These are phyloP conservation scores for Auricularia sp. DNA, from an alignment of 768 basidiomycete genomes.

Conservation along the genomic window DNA sequence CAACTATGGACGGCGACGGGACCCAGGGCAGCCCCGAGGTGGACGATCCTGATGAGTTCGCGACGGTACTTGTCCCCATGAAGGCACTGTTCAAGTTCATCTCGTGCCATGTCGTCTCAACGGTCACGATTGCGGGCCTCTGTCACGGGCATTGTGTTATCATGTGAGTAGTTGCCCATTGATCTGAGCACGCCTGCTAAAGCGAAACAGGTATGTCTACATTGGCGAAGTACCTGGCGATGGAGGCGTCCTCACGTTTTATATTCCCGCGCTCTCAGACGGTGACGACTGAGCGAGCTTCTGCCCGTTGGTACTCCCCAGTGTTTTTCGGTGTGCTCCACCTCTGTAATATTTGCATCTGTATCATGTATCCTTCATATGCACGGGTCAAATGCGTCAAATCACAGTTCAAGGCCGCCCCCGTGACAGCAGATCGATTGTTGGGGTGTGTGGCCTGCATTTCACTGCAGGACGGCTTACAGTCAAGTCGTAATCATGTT, in stretches of 20 bases:
- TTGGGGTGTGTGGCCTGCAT: too few relatives aligned
- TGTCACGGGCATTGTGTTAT: conserved; percentile 79
- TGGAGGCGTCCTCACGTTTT: conserved; percentile 81
- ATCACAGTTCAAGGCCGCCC: too few relatives aligned
- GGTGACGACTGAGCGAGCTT: conserved; percentile 23
- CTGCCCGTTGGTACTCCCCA: too few relatives aligned
- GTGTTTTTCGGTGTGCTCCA: too few relatives aligned
- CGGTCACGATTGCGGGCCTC: conserved; percentile 76
- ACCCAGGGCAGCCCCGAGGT: conserved; percentile 8
- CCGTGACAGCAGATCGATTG: too few relatives aligned
- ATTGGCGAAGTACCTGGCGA: conserved; percentile 71
- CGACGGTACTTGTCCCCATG: conserved; percentile 58
- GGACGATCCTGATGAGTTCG: conserved; percentile 42
- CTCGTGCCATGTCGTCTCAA: conserved; percentile 68
- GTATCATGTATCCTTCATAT: too few relatives aligned
- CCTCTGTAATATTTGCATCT: too few relatives aligned
- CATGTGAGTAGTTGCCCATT: conserved; percentile 24
- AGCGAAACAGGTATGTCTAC: conserved; percentile 50
- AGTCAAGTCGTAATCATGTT: too few relatives aligned
- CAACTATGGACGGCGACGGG: conserved; percentile 32
- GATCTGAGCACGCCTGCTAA: not conserved
- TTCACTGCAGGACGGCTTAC: too few relatives aligned
- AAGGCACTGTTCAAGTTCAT: conserved; percentile 75
- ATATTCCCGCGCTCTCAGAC: conserved; percentile 70
- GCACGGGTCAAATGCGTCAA: too few relatives aligned